A percentile compares a stretch with the other conserved stretches of the same genome.
Evolutionary conservation across 2,329 filamentous ascomycete genomes (phyloP).

Genomic region (Talaromyces sp.): DNA sequence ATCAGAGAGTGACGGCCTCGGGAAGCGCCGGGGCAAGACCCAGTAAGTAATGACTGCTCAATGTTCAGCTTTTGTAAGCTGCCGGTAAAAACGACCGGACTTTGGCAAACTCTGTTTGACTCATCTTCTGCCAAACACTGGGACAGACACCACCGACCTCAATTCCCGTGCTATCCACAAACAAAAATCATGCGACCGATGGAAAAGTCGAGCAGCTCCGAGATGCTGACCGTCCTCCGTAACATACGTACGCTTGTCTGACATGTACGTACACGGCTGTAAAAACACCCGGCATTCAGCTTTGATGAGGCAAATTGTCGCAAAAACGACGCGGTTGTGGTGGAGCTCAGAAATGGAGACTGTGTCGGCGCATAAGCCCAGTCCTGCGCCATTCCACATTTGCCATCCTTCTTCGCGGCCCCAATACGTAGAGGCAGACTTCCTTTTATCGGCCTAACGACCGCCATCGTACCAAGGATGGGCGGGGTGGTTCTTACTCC

Average conservation of each 20-base stretch:
- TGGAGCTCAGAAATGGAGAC: constrained; percentile 14
- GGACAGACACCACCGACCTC: not conserved
- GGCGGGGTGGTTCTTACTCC: not conserved
- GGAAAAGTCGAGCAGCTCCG: not conserved
- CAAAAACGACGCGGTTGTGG: constrained; percentile 5
- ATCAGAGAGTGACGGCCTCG: constrained; percentile 3
- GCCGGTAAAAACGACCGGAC: constrained; percentile 14
- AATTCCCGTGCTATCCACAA: no score
- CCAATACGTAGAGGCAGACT: not conserved
- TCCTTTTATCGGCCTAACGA: constrained; percentile 1
- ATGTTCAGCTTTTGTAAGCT: not conserved
- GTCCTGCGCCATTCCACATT: constrained; percentile 8
- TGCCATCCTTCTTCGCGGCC: not conserved
- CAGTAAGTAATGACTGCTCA: not conserved
- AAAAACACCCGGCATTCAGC: not conserved
- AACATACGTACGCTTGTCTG: not conserved
- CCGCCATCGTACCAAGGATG: not conserved
- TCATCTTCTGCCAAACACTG: not conserved
- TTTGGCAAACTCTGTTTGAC: constrained; percentile 6
- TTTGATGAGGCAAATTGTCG: constrained; percentile 12
- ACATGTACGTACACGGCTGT: not conserved
- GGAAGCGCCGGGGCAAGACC: constrained; percentile 12
- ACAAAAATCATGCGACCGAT: not conserved
- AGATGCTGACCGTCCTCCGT: not conserved
- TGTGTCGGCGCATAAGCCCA: constrained; percentile 5